These are phyloP conservation scores for Trichoderma sp. DNA, from an alignment of 2,329 filamentous ascomycete species.

Conservation along the genomic window DNA sequence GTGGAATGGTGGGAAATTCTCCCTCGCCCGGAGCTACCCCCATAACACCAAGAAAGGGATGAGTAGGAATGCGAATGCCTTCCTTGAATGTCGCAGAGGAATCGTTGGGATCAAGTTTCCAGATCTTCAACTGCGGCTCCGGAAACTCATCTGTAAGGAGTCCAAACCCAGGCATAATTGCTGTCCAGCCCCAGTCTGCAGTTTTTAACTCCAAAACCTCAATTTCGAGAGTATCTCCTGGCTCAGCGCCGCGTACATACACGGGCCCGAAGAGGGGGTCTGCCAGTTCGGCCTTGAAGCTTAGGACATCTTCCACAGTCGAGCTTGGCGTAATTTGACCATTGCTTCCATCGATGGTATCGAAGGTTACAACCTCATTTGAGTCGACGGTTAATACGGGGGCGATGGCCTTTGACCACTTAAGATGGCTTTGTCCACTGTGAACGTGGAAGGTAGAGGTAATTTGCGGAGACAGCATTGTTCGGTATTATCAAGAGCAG, in stretches of 20 bases:
- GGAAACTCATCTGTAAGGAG: neutral
- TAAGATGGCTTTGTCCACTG: neutral
- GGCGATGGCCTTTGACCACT: conserved; percentile 3
- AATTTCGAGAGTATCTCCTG: neutral
- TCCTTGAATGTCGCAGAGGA: conserved; percentile 1
- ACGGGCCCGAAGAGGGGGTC: conserved; percentile 2
- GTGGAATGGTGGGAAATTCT: conserved; percentile 6
- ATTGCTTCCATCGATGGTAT: conserved; percentile 6
- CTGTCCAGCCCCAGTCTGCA: neutral
- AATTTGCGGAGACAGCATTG: neutral
- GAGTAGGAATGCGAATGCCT: conserved; percentile 4
- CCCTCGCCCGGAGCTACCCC: neutral
- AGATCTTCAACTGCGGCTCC: neutral
- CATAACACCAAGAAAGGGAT: conserved; percentile 8
- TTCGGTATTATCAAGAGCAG: neutral
- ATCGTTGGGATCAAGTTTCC: neutral
- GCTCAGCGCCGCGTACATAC: neutral
- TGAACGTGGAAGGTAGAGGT: conserved; percentile 2
- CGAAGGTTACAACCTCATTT: neutral
- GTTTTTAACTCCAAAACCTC: conserved; percentile 7
- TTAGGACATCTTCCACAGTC: neutral
- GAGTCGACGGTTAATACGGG: conserved; percentile 4
- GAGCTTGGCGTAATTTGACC: neutral
- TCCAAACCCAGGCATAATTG: conserved; percentile 2
- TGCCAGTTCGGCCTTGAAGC: neutral